Conservation (phyloP, 2,329 filamentous ascomycete genomes). For the Fusarium stilboides region DNA sequence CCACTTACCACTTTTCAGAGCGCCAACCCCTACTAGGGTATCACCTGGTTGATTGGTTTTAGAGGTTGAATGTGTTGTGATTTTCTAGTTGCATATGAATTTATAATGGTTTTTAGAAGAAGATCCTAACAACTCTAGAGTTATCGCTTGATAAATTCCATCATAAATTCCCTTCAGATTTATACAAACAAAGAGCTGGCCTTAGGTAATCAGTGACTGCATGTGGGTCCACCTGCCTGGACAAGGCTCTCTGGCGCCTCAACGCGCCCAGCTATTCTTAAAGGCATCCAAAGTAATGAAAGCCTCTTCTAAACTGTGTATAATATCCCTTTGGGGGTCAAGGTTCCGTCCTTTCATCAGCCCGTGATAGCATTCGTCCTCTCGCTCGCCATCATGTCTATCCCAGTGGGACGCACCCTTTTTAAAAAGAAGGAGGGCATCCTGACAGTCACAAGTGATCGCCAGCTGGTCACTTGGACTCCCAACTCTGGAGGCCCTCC, state of each 20-base stretch:
- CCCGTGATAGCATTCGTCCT: neutral
- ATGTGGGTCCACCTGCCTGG: conserved; percentile 23
- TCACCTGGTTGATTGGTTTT: conserved; percentile 4
- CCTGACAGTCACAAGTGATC: conserved; percentile 81
- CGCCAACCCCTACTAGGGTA: conserved; percentile 10
- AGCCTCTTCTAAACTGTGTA: conserved; percentile 4
- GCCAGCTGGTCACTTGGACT: conserved; percentile 84
- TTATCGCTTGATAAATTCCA: neutral
- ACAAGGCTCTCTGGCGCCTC: conserved; percentile 11
- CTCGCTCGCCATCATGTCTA: conserved; percentile 62
- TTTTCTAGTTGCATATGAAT: neutral
- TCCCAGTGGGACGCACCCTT: conserved; percentile 76
- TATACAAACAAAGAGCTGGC: neutral
- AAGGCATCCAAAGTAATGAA: neutral
- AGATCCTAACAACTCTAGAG: neutral
- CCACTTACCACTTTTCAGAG: conserved; percentile 20
- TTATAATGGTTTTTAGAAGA: neutral
- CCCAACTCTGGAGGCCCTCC: conserved; percentile 76
- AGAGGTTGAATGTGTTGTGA: neutral
- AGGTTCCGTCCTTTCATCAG: neutral
- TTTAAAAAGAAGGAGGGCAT: conserved; percentile 98
- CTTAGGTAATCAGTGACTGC: conserved; percentile 30
- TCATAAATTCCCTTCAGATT: neutral
- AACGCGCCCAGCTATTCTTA: neutral
- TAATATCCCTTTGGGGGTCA: neutral